Evolutionary conservation across 192 early-diverging fungal genomes (phyloP).

Genomic region (Mortierella claussenii): DNA sequence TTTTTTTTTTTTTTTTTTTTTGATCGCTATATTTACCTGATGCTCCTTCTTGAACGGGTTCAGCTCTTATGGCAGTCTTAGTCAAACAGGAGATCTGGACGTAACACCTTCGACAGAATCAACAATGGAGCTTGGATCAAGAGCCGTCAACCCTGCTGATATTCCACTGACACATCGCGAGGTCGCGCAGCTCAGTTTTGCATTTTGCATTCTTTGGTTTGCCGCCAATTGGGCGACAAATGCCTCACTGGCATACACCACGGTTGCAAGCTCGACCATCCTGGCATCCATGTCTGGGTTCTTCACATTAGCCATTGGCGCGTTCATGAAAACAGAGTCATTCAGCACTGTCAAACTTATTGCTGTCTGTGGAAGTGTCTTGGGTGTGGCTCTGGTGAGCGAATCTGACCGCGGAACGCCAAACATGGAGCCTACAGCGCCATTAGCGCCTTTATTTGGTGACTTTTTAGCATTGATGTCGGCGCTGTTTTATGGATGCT

Average conservation of each 20-base stretch:
- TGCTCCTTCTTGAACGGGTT: no score
- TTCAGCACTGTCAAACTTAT: conserved; percentile 63
- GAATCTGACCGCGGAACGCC: conserved; percentile 52
- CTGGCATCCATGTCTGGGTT: conserved; percentile 78
- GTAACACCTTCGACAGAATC: not conserved
- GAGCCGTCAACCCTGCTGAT: conserved; percentile 1
- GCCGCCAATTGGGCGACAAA: conserved; percentile 80
- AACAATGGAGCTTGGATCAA: conserved; percentile 28
- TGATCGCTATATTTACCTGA: no score
- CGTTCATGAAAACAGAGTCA: conserved; percentile 66
- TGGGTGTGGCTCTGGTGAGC: conserved; percentile 73
- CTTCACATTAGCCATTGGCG: conserved; percentile 78
- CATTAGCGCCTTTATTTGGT: conserved; percentile 65
- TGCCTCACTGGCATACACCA: conserved; percentile 78
- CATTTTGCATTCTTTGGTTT: conserved; percentile 86
- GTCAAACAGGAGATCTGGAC: not conserved
- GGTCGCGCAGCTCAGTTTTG: conserved; percentile 68
- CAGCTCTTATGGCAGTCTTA: conserved; percentile 26
- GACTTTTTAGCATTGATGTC: conserved; percentile 76
- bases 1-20: conserved; percentile 1
- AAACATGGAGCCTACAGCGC: conserved; percentile 30
- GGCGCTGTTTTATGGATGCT: conserved; percentile 82
- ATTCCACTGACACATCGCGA: conserved; percentile 39
- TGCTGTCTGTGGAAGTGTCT: conserved; percentile 69
- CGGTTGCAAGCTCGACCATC: conserved; percentile 80